Evolutionary conservation across 2,329 filamentous ascomycete species (phyloP), one percentile per base, ranked within the genome.

Genomic region (Phyllosticta paracitricarpa): DNA sequence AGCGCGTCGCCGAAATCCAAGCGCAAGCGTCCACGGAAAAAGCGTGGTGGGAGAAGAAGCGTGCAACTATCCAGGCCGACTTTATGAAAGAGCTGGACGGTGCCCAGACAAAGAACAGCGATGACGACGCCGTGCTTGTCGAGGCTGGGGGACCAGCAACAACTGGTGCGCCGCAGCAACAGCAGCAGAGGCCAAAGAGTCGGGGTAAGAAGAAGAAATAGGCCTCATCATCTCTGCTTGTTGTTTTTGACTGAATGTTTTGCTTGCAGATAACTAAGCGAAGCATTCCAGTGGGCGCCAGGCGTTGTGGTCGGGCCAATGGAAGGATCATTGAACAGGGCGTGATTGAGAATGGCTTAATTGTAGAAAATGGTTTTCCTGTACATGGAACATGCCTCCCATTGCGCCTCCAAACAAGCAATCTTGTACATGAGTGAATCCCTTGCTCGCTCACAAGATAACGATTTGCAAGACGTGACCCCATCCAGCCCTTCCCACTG

Each of bases 1-100:
- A 87, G 66, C 84, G 87, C 57, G 81, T 96, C 22, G 83, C 86
- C 55, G 88, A 91, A 64, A 85, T 96, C 62, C 86, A 92, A 68
- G 77, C 80, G 28, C 87, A 89, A 69, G 79, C 85, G 1, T 81
- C 83, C 9, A 79, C 84, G 51, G 94, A 97, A 77, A 89, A 89
- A 77, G 82, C 87, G 70, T 96, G 91, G 91, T 99, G 94, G 94
- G 89, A 91, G 72, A 89, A 89, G 79, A 89, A 88, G 71, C 84
- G 86, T 68, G 82, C 84, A 54, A 82, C 81, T 64, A 91, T 95
- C 66, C 82, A 88, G 73, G 81, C 83, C 59, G 87, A 86, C 14
- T 91, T 94, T 68, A 87, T 95, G 83, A 90, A 89, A 75, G 91
- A 97, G 78, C 79, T 96, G 56, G 88, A 92, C 73, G 24, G 70